Conservation (phyloP, 768 basidiomycete genomes). For the Macrolepiota dolichaula region DNA sequence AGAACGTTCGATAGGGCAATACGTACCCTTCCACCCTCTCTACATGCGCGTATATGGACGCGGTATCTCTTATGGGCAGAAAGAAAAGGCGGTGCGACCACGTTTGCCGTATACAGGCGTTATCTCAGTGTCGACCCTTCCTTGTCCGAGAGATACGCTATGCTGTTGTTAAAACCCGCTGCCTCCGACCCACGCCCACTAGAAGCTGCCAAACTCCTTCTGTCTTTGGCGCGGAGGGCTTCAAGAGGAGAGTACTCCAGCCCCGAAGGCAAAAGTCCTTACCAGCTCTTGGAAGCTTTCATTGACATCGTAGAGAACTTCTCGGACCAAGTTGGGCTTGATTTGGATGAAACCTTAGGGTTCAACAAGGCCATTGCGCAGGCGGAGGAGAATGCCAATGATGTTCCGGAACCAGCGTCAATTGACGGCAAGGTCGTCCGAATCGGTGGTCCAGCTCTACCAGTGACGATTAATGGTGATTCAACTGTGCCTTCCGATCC, state of each 20-base stretch:
- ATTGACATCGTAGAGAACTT: conserved; percentile 87
- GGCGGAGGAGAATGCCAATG: conserved; percentile 42
- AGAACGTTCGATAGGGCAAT: conserved; percentile 93
- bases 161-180: conserved; percentile 61
- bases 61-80: conserved; percentile 94
- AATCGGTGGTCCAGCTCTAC: conserved; percentile 61
- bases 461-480: conserved; percentile 50
- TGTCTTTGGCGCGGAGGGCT: conserved; percentile 82
- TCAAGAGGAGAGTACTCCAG: conserved; percentile 79
- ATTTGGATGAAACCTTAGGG: conserved; percentile 67
- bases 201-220: conserved; percentile 88
- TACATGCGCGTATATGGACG: conserved; percentile 91
- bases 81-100: conserved; percentile 70
- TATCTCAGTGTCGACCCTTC: conserved; percentile 82
- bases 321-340: conserved; percentile 90
- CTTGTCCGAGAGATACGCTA: conserved; percentile 75
- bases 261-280: conserved; percentile 92
- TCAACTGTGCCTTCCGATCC: conserved; percentile 58
- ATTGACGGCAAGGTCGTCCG: conserved; percentile 64
- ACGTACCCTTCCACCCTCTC: conserved; percentile 87
- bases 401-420: conserved; percentile 30
- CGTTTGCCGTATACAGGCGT: conserved; percentile 81
- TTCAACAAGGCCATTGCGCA: conserved; percentile 50
- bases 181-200: conserved; percentile 68
- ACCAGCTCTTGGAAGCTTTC: conserved; percentile 90